These are phyloP conservation scores for Osmanthus fragrans DNA, from an alignment of 257 asterid species.

Conservation along the genomic window DNA sequence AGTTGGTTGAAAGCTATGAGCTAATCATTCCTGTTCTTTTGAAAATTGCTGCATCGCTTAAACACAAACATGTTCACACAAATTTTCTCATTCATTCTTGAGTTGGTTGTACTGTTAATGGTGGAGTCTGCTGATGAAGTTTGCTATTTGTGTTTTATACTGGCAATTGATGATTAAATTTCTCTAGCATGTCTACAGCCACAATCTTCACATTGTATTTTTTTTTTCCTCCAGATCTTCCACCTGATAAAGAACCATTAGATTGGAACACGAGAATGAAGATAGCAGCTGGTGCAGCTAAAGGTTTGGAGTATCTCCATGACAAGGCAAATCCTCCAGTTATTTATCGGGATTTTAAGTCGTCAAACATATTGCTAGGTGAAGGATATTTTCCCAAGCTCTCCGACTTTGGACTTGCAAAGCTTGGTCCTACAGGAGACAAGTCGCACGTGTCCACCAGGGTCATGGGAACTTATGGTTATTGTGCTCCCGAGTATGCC, in stretches of 20 bases:
- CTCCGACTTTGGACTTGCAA: constrained; percentile 93
- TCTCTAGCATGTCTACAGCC: no score
- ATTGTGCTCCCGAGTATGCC: constrained; percentile 98
- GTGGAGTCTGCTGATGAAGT: neutral
- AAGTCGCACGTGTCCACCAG: constrained; percentile 95
- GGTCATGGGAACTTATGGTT: constrained; percentile 99
- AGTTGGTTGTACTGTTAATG: neutral
- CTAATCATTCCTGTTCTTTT: neutral
- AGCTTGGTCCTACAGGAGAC: constrained; percentile 98
- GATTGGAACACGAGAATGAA: constrained; percentile 99
- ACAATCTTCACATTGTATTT: neutral
- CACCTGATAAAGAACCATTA: constrained; percentile 75
- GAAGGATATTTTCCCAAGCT: constrained; percentile 82
- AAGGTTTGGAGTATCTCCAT: constrained; percentile 92
- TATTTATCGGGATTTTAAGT: constrained; percentile 91
- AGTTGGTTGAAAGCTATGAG: neutral
- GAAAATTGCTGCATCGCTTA: no score
- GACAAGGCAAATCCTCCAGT: constrained; percentile 98
- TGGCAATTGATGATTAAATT: no score
- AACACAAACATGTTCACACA: neutral
- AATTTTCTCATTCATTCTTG: neutral
- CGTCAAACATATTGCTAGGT: constrained; percentile 90
- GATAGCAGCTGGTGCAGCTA: constrained; percentile 98
- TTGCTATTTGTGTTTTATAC: neutral
- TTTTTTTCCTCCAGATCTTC: constrained; percentile 57